These are phyloP conservation scores for Cyclotella atomus DNA, from an alignment of 108 stramenopile genomes.

Conservation along the genomic window DNA sequence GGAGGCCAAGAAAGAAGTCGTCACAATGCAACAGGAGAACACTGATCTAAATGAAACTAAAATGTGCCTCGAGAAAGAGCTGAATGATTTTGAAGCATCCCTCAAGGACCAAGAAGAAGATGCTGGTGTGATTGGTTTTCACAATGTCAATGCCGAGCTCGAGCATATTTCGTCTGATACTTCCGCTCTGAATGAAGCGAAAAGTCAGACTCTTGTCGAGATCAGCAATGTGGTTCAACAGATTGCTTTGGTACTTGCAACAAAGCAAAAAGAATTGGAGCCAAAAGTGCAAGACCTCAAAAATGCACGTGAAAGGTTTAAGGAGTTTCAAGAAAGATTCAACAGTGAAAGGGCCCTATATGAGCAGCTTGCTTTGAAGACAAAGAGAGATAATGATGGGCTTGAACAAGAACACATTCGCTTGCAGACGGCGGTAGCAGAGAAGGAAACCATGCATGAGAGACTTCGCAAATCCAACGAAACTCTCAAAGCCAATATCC, in stretches of 20 bases:
- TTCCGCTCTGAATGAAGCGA: slow-evolving; percentile 61
- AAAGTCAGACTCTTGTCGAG: slow-evolving; percentile 72
- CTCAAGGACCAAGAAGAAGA: slow-evolving; percentile 63
- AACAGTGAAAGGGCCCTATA: slow-evolving; percentile 53
- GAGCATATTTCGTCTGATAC: slow-evolving; percentile 66
- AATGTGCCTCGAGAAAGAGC: slow-evolving; percentile 51
- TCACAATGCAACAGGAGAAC: slow-evolving; percentile 42
- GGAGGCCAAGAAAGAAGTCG: slow-evolving; percentile 9
- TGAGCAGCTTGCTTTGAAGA: slow-evolving; percentile 55
- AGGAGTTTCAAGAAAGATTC: slow-evolving; percentile 54
- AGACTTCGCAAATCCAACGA: slow-evolving; percentile 20
- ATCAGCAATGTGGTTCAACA: slow-evolving; percentile 66
- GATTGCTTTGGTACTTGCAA: slow-evolving; percentile 65
- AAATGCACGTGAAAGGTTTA: slow-evolving; percentile 47
- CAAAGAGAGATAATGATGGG: slow-evolving; percentile 55
- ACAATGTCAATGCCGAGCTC: slow-evolving; percentile 55
- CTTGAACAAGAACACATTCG: slow-evolving; percentile 64
- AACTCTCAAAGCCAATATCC: background rate
- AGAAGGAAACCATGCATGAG: slow-evolving; percentile 52
- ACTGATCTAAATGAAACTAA: slow-evolving; percentile 58
- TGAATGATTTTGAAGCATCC: slow-evolving; percentile 58
- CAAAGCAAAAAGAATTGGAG: slow-evolving; percentile 54
- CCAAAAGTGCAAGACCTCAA: slow-evolving; percentile 63
- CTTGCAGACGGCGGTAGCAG: slow-evolving; percentile 48
- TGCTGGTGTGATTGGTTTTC: slow-evolving; percentile 75